Evolutionary conservation across 768 basidiomycete species (phyloP).

Genomic region (Sarcodon aspratus): DNA sequence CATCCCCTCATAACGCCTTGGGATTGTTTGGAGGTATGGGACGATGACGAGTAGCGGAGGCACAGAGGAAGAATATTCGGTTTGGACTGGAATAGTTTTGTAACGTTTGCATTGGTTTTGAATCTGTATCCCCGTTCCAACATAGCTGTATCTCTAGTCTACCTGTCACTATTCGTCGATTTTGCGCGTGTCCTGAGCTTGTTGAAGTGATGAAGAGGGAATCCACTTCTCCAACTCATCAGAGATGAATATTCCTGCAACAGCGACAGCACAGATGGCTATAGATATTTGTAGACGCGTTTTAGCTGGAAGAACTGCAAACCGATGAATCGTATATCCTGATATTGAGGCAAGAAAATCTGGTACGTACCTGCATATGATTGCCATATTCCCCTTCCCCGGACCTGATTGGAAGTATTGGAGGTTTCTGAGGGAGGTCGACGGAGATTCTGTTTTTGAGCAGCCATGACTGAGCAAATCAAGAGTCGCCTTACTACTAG

Average conservation of each 20-base stretch:
- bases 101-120: constrained; percentile 1
- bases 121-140: background rate
- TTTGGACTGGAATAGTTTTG: constrained; percentile 1
- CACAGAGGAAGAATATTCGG: constrained; percentile 1
- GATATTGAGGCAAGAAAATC: background rate
- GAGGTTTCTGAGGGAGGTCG: background rate
- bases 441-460: constrained; percentile 1
- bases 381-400: constrained; percentile 24
- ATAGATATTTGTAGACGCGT: constrained; percentile 21
- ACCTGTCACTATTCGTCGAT: background rate
- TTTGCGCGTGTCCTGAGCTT: background rate
- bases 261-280: constrained; percentile 18
- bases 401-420: constrained; percentile 1
- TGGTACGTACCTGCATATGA: constrained; percentile 28
- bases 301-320: constrained; percentile 19
- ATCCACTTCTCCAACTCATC: constrained; percentile 17
- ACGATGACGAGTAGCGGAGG: constrained; percentile 2
- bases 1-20: too few relatives aligned
- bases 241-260: constrained; percentile 17
- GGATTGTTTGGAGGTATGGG: background rate
- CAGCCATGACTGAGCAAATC: too few relatives aligned
- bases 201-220: constrained; percentile 8
- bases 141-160: background rate
- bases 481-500: too few relatives aligned
- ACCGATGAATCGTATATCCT: background rate